Evolutionary conservation across 331 rosid genomes (phyloP).

Genomic region (Dryas integrifolia): DNA sequence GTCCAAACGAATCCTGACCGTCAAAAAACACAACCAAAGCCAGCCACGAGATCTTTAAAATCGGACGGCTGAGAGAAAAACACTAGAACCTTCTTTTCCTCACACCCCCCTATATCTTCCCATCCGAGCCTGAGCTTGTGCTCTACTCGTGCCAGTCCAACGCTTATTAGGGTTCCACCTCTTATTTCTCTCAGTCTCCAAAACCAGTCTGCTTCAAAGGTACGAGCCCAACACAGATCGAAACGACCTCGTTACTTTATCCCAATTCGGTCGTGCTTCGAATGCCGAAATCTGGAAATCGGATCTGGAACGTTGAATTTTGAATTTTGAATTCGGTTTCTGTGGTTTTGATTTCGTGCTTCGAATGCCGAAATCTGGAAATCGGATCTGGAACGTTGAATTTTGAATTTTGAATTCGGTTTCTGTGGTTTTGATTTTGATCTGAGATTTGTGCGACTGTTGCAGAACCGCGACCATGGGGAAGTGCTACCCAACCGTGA

Average conservation of each 20-base stretch:
- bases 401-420: no score
- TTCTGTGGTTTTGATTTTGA: neutral
- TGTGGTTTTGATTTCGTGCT: neutral
- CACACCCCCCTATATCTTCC: constrained; percentile 32
- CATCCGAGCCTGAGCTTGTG: constrained; percentile 42
- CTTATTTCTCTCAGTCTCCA: neutral
- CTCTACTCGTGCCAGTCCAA: constrained; percentile 51
- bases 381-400: neutral
- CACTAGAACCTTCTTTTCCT: constrained; percentile 56
- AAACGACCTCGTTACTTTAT: neutral
- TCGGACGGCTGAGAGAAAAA: constrained; percentile 37
- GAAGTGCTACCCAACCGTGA: constrained; percentile 74
- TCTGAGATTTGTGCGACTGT: constrained; percentile 15
- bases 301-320: neutral
- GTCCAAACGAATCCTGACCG: constrained; percentile 31
- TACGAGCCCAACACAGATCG: constrained; percentile 18
- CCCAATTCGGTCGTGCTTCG: neutral
- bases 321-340: no score
- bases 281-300: neutral
- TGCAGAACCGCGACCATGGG: constrained; percentile 54
- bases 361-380: neutral
- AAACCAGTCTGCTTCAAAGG: constrained; percentile 32
- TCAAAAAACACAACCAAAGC: neutral
- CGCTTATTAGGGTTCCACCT: constrained; percentile 31
- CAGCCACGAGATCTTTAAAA: constrained; percentile 19